Evolutionary conservation across 2,329 filamentous ascomycete genomes (phyloP).

Genomic region (Orbilia brochopaga): DNA sequence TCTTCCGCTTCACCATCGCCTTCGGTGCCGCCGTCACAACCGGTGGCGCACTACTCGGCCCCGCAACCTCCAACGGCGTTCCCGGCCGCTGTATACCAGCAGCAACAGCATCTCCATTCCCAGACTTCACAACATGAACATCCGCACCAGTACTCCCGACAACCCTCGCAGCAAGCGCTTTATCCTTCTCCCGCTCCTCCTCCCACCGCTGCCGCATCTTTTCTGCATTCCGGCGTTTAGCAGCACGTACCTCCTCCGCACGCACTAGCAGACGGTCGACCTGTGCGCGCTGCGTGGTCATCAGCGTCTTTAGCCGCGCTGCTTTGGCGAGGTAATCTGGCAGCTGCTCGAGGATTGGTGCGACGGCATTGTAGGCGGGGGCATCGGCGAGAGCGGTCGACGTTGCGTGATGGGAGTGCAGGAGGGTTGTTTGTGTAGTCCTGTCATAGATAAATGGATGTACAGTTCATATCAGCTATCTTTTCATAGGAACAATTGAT

Average conservation of each 20-base stretch:
- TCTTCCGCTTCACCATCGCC: constrained; percentile 43
- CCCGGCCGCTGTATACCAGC: constrained; percentile 4
- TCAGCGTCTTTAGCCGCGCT: constrained; percentile 31
- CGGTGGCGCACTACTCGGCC: constrained; percentile 2
- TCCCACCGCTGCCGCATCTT: constrained; percentile 29
- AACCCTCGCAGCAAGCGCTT: constrained; percentile 12
- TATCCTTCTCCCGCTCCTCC: constrained; percentile 40
- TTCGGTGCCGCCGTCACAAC: constrained; percentile 7
- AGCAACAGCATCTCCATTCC: neutral
- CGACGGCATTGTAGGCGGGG: constrained; percentile 32
- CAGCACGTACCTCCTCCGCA: constrained; percentile 26
- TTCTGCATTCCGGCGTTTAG: constrained; percentile 22
- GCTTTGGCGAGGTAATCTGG: constrained; percentile 31
- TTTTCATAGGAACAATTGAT: too few relatives aligned
- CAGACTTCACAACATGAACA: too few relatives aligned
- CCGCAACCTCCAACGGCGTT: constrained; percentile 5
- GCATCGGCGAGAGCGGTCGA: constrained; percentile 42
- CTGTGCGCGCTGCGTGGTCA: constrained; percentile 26
- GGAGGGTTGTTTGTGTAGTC: constrained; percentile 36
- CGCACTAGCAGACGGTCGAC: constrained; percentile 37
- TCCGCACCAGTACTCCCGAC: neutral
- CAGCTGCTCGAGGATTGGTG: constrained; percentile 35
- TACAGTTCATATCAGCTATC: neutral
- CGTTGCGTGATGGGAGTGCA: constrained; percentile 45
- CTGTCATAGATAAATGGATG: constrained; percentile 8